A percentile compares a stretch with the other conserved stretches of the same genome.
Conservation (phyloP, 306 rosid genomes). For the Prunus persica region Prunus_persica_NCBIv2 NC_034009.1:2356501-2357000, state of each 20-base stretch:
- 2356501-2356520: neutral
- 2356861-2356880: slow-evolving; percentile 45
- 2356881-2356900: slow-evolving; percentile 52
- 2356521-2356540: neutral
- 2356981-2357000: slow-evolving; percentile 74
- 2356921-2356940: slow-evolving; percentile 70
- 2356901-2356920: slow-evolving; percentile 54
- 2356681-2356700: slow-evolving; percentile 45
- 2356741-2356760: slow-evolving; percentile 33
- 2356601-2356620: slow-evolving; percentile 30
- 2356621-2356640: slow-evolving; percentile 32
- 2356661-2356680: slow-evolving; percentile 41
- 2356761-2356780: slow-evolving; percentile 18
- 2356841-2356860: slow-evolving; percentile 60
- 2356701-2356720: slow-evolving; percentile 45
- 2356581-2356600: neutral
- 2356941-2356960: slow-evolving; percentile 66
- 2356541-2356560: neutral
- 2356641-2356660: slow-evolving; percentile 41
- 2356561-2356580: neutral
- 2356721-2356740: slow-evolving; percentile 46
- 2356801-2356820: slow-evolving; percentile 55
- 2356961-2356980: slow-evolving; percentile 69
- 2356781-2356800: slow-evolving; percentile 53
- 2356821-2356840: slow-evolving; percentile 56